Percentiles rank a stretch among this genome's conserved stretches.
These are phyloP conservation scores for Stemphylium lycopersici DNA, from an alignment of 2,329 filamentous ascomycete species.

Conservation along the genomic window DNA sequence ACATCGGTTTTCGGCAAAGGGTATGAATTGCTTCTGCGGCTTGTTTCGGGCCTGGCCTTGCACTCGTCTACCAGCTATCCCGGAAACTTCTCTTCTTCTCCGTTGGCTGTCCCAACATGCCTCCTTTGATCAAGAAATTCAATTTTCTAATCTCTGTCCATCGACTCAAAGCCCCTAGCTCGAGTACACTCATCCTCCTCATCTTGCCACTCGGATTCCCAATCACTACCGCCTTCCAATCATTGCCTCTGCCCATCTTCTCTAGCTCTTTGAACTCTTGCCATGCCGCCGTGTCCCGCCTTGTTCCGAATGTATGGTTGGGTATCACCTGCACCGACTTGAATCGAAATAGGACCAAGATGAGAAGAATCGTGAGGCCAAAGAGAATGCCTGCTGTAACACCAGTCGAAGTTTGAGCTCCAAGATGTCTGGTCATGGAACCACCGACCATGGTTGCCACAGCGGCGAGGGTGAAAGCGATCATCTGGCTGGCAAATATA, in stretches of 20 bases:
- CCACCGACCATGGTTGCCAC: slow-evolving; percentile 72
- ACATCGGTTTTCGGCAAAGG: background rate
- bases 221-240: slow-evolving; percentile 73
- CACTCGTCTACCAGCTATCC: slow-evolving; percentile 8
- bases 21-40: background rate
- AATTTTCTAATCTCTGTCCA: slow-evolving; percentile 72
- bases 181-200: slow-evolving; percentile 72
- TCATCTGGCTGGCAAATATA: slow-evolving; percentile 71
- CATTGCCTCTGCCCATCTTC: slow-evolving; percentile 50
- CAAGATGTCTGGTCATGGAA: slow-evolving; percentile 67
- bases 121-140: slow-evolving; percentile 49
- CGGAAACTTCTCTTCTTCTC: slow-evolving; percentile 12
- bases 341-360: slow-evolving; percentile 68
- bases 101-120: slow-evolving; percentile 21
- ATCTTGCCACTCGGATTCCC: slow-evolving; percentile 73
- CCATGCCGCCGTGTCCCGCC: slow-evolving; percentile 41
- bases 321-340: slow-evolving; percentile 72
- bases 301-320: slow-evolving; percentile 56
- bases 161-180: slow-evolving; percentile 69
- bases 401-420: slow-evolving; percentile 71
- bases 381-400: slow-evolving; percentile 72
- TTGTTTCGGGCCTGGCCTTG: background rate
- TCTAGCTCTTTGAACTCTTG: slow-evolving; percentile 48
- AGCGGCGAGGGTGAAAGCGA: slow-evolving; percentile 73
- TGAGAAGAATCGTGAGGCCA: slow-evolving; percentile 67